Evolutionary conservation across 805 yeast species (phyloP), one percentile per base, ranked within the genome.

Genomic region (Cyberlindnera petersonii): DNA sequence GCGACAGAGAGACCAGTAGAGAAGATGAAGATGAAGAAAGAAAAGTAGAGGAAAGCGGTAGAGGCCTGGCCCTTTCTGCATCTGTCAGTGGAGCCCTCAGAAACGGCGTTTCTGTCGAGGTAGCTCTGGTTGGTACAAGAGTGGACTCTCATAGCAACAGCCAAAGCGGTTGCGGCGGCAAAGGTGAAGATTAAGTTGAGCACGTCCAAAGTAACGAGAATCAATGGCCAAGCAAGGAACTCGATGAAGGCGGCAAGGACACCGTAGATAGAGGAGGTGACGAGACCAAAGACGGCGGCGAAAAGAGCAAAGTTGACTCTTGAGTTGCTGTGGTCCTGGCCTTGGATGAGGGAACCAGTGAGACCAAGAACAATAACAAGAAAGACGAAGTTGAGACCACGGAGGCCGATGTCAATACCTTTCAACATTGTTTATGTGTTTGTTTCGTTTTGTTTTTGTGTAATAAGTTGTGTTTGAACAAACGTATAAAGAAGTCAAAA

Each of bases 1-100:
- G 73, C 63, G 35, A 63, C 50, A 40, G 81, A 72, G 61, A 78
- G 60, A 47, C 66, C 66, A 45, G 76, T 56, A 49, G 88, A 76
- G 55, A 74, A 83, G 49, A 86, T 64, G 63, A 86, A 83, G 61
- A 81, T 65, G 60, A 79, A 77, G 74, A 83, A 79, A 42, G 93
- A 74, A 65, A 93, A 81, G 82, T 78, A 93, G 59, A 84, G 74
- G 79, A 86, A 85, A 37, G 89, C 88, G 53, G 71, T 74, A 15
- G 82, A 63, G 47, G 87, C 87, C 75, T 93, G 98, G 40, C 95
- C 88, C 71, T 86, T 82, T 75, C 97, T 86, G 72, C 99, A 93
- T 74, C 98, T 80, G 58, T 78, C 85, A 17, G 69, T 57, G 30
- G 81, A 72, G 51, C 95, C 94, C 70, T 86, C 86, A 45, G 85